phyloP scores from a whole-genome alignment of 768 basidiomycete genomes.

The Collybia mongolica region DNA sequence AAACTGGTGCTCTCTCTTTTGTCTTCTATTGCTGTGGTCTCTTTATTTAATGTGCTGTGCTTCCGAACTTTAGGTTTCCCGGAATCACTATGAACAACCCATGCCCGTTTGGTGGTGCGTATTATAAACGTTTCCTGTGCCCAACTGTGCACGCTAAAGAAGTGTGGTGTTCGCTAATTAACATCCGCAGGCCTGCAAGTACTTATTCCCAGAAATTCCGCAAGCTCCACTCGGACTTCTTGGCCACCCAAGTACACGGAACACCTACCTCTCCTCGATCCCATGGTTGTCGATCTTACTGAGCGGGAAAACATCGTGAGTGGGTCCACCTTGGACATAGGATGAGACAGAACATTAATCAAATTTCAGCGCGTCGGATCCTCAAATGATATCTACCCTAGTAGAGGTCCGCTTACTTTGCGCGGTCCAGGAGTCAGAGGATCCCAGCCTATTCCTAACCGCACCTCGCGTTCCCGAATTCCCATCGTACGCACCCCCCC shows the following conservation, averaged over 20 bases:
- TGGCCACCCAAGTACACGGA: slow-evolving; percentile 5
- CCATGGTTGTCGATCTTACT: not conserved
- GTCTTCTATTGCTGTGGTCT: slow-evolving; percentile 3
- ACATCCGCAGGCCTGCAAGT: slow-evolving; percentile 7
- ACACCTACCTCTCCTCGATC: not conserved
- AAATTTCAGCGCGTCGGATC: not conserved
- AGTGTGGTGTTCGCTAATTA: slow-evolving; percentile 1
- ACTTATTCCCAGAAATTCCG: slow-evolving; percentile 1
- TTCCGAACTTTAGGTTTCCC: not conserved
- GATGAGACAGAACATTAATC: not conserved
- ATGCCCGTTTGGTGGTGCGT: no score
- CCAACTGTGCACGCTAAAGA: not conserved
- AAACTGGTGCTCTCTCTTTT: slow-evolving; percentile 6
- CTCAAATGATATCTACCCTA: not conserved
- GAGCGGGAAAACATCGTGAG: slow-evolving; percentile 8
- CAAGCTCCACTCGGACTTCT: not conserved
- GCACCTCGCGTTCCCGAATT: not conserved
- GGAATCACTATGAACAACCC: not conserved
- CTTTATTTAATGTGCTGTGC: not conserved
- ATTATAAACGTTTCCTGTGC: not conserved
- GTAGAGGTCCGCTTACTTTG: not conserved
- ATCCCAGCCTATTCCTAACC: slow-evolving; percentile 8
- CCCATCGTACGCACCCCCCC: slow-evolving; percentile 14
- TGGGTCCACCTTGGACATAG: not conserved
- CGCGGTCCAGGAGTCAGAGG: not conserved